Evolutionary conservation across 352 stramenopile species (phyloP), one percentile per base, ranked within the genome.

Genomic region (Chloridella minuta): DNA sequence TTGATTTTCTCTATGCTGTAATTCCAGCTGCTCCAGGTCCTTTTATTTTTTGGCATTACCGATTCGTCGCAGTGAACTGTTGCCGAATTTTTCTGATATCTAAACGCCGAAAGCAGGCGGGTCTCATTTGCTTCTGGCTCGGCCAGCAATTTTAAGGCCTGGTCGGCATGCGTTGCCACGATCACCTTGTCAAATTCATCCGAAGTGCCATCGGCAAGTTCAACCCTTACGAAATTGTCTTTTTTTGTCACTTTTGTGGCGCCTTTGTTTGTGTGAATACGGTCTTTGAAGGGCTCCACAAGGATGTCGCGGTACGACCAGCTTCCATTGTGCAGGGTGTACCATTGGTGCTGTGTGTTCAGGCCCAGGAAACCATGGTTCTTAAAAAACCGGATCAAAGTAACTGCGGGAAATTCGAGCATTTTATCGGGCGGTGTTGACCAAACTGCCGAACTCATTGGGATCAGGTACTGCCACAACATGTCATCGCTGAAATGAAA

Each of bases 141-240:
- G 1, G 27, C 27, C 1, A 30, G 27, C 0, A 88, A 21, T 16
- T 0, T 3, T 1, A 80, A 28, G 25, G n/a, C 22, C 0, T 22
- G 0, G 21, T 88, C 86, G 3, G 87, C 87, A 28, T 88, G 87
- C 10, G 10, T 80, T 1, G 87, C 87, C 16, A 88, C 22, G 16
- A 88, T 23, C 27, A 88, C 87, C 18, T 88, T 66, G 51, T 88
- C 87, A 88, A 88, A 88, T 2, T 88, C 22, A 10, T 18, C 18
- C 2, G 3, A 16, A 22, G 4, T 2, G 3, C 86, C 87, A 2
- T 88, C 23, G 16, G 16, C 49, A 83, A 22, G 16, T 2, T 49
- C 49, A 2, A 25, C 1, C n/a, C 28, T 80, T 2, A 27, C 27
- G 1, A 1, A 1, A 30, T 1, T 4, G 22, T 0, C 21, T 28